Conservation (phyloP, 805 yeast species). For the Kodamaea leandrae region DNA sequence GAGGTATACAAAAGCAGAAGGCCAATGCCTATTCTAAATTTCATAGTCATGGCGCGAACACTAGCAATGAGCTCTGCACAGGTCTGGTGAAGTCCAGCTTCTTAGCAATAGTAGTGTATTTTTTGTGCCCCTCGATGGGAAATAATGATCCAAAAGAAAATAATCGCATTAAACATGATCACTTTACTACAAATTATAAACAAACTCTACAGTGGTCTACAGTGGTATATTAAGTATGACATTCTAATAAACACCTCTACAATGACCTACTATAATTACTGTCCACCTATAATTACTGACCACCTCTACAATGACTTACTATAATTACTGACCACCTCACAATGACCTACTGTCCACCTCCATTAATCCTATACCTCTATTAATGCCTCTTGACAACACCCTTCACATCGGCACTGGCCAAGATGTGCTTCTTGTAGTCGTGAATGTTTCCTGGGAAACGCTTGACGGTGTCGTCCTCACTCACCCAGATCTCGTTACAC, state of each 20-base stretch:
- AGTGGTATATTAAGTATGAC: too few relatives aligned
- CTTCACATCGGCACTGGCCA: conserved; percentile 68
- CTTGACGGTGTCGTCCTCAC: conserved; percentile 78
- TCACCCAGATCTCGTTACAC: conserved; percentile 93
- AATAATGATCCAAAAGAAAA: not conserved
- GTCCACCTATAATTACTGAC: too few relatives aligned
- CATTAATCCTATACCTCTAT: not conserved
- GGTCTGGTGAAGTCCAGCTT: too few relatives aligned
- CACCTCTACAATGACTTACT: too few relatives aligned
- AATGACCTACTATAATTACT: too few relatives aligned
- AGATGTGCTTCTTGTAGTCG: conserved; percentile 86
- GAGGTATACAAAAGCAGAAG: conserved; percentile 56
- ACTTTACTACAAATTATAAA: too few relatives aligned
- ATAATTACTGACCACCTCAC: too few relatives aligned
- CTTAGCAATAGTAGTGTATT: too few relatives aligned
- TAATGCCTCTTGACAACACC: conserved; percentile 92
- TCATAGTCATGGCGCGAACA: conserved; percentile 33
- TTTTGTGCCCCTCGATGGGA: not conserved
- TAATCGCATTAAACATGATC: not conserved
- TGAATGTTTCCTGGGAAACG: conserved; percentile 80
- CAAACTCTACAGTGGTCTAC: too few relatives aligned
- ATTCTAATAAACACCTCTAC: too few relatives aligned
- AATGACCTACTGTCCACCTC: too few relatives aligned
- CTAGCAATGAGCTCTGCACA: too few relatives aligned
- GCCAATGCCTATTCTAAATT: conserved; percentile 36